Conservation (phyloP, 352 stramenopile species). For the Pythium dissotocum region DNA sequence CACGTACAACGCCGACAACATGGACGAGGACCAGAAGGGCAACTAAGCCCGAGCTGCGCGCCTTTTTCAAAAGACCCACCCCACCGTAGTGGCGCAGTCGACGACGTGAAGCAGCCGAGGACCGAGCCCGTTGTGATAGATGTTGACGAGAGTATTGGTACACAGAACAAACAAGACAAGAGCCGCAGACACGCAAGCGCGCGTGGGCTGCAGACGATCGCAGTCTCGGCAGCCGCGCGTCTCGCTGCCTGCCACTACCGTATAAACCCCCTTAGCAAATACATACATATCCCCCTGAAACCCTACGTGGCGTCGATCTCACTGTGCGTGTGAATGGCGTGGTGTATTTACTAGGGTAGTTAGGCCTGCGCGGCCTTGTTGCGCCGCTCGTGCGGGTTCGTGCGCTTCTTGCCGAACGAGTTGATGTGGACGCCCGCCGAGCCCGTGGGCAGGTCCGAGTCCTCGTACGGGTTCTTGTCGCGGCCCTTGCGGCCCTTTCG, state of each 20-base stretch:
- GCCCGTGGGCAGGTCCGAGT: conserved; percentile 71
- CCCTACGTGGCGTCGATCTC: not conserved
- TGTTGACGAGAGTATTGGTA: conserved; percentile 27
- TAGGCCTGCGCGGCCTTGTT: conserved; percentile 18
- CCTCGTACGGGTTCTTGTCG: conserved; percentile 97
- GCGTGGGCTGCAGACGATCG: conserved; percentile 11
- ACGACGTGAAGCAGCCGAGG: conserved; percentile 1
- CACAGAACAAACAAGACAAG: conserved; percentile 20
- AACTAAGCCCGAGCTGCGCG: conserved; percentile 43
- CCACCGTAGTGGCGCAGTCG: conserved; percentile 4
- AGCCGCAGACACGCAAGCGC: not conserved
- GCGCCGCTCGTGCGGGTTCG: conserved; percentile 49
- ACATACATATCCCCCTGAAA: not conserved
- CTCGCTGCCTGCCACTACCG: not conserved
- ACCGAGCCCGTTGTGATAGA: conserved; percentile 20
- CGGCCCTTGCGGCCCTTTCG: conserved; percentile 96
- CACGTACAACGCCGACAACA: conserved; percentile 89
- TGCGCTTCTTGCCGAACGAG: conserved; percentile 74
- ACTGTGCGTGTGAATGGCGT: not conserved
- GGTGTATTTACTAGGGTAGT: not conserved
- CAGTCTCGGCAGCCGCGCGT: conserved; percentile 1
- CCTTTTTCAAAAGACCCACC: conserved; percentile 16
- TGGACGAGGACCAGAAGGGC: conserved; percentile 84
- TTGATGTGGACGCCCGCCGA: conserved; percentile 62
- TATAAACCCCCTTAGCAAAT: conserved; percentile 3